phyloP scores from a whole-genome alignment of 1,284 basidiomycete species.

The Athelia sp. region DNA sequence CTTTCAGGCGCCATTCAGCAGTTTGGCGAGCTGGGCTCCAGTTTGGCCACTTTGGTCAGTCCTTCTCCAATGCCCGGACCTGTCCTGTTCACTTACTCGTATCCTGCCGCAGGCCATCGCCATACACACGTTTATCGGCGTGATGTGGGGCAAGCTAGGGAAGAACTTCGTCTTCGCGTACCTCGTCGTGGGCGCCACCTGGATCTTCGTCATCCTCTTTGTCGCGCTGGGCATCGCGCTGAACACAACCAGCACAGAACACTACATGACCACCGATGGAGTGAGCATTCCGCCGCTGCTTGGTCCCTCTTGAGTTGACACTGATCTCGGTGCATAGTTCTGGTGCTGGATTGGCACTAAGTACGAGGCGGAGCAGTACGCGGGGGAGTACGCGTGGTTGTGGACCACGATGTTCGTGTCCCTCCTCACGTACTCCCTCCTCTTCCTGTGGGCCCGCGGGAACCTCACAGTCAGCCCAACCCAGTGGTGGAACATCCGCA shows the following conservation, averaged over 20 bases:
- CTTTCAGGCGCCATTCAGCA: conserved; percentile 14
- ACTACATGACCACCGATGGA: background rate
- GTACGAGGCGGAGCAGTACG: background rate
- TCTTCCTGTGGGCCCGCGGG: background rate
- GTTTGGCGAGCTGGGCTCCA: conserved; percentile 14
- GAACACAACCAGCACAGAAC: background rate
- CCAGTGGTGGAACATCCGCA: background rate
- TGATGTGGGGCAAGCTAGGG: conserved; percentile 10
- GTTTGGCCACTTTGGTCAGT: conserved; percentile 13
- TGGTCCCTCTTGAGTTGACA: conserved; percentile 1
- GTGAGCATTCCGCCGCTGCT: background rate
- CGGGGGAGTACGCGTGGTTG: background rate
- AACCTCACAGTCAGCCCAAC: background rate
- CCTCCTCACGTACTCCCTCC: background rate
- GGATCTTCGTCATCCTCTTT: conserved; percentile 16
- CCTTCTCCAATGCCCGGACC: background rate
- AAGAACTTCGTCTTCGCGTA: conserved; percentile 3
- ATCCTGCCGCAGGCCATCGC: conserved; percentile 9
- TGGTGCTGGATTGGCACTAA: conserved; percentile 1
- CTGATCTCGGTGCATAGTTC: conserved; percentile 8
- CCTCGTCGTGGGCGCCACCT: conserved; percentile 11
- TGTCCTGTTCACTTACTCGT: background rate
- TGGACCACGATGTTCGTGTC: background rate
- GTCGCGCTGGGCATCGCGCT: conserved; percentile 6
- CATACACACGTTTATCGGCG: conserved; percentile 14